These are phyloP conservation scores for Pholiota conissans DNA, from an alignment of 768 basidiomycete species.

Conservation along the genomic window DNA sequence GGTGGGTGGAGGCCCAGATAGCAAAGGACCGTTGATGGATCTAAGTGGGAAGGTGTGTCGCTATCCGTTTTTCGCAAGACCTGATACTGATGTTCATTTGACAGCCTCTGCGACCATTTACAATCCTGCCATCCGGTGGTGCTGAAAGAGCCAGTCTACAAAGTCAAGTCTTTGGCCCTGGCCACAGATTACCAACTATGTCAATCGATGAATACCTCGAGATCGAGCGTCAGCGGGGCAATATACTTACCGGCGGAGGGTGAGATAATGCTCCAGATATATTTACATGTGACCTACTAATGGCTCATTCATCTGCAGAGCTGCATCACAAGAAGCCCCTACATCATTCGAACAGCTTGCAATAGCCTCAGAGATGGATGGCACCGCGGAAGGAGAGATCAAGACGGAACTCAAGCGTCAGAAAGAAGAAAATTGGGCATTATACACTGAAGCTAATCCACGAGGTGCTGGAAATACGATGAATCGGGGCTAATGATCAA, in stretches of 20 bases:
- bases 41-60: constrained; percentile 67
- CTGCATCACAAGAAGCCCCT: constrained; percentile 61
- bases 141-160: constrained; percentile 72
- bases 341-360: constrained; percentile 80
- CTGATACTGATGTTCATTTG: background rate
- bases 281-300: background rate
- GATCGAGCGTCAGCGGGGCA: constrained; percentile 80
- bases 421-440: constrained; percentile 92
- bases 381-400: constrained; percentile 62
- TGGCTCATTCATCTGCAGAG: constrained; percentile 37
- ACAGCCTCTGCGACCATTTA: constrained; percentile 90
- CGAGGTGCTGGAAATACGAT: constrained; percentile 96
- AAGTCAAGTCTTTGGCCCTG: constrained; percentile 80
- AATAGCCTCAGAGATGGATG: constrained; percentile 84
- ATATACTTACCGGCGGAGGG: constrained; percentile 88
- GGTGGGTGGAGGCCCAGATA: constrained; percentile 40
- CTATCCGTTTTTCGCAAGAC: background rate
- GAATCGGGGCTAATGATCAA: constrained; percentile 70
- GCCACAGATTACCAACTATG: constrained; percentile 91
- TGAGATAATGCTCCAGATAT: constrained; percentile 35
- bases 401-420: constrained; percentile 75
- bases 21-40: constrained; percentile 70
- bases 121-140: constrained; percentile 76
- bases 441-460: constrained; percentile 81
- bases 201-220: constrained; percentile 92